These are phyloP conservation scores for Hydnomerulius pinastri DNA, from an alignment of 768 basidiomycete genomes.

Conservation along the genomic window DNA sequence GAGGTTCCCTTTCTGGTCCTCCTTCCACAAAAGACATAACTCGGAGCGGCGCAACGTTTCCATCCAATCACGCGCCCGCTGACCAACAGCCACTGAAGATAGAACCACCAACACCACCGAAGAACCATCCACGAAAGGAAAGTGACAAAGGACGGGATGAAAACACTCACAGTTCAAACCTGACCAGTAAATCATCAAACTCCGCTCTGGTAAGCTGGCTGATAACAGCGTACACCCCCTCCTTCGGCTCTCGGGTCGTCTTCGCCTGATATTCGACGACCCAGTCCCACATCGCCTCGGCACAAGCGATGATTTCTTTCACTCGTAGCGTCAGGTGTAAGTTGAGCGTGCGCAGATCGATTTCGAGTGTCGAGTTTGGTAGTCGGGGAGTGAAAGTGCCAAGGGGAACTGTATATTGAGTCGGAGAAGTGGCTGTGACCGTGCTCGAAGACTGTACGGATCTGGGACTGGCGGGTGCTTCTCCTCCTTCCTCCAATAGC, in stretches of 20 bases:
- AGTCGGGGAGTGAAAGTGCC: slow-evolving; percentile 29
- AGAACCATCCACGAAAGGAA: not conserved
- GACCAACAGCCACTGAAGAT: no score
- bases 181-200: slow-evolving; percentile 57
- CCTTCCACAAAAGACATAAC: no score
- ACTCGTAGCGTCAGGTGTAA: slow-evolving; percentile 63
- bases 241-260: slow-evolving; percentile 8
- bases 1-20: not conserved
- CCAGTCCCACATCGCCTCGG: slow-evolving; percentile 84
- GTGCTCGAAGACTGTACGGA: not conserved
- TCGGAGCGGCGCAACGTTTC: no score
- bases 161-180: slow-evolving; percentile 61
- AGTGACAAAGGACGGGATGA: not conserved
- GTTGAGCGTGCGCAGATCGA: slow-evolving; percentile 61
- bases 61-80: no score
- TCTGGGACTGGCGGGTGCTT: slow-evolving; percentile 5
- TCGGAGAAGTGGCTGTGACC: not conserved
- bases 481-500: not conserved
- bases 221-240: slow-evolving; percentile 32
- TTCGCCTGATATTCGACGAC: slow-evolving; percentile 50
- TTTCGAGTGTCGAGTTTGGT: slow-evolving; percentile 54
- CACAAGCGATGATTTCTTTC: slow-evolving; percentile 67
- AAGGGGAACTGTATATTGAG: not conserved
- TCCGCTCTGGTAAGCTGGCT: slow-evolving; percentile 57
- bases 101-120: not conserved